Base-by-base conservation (phyloP, 257 asterid species). In the Hygrophila difformis region DNA sequence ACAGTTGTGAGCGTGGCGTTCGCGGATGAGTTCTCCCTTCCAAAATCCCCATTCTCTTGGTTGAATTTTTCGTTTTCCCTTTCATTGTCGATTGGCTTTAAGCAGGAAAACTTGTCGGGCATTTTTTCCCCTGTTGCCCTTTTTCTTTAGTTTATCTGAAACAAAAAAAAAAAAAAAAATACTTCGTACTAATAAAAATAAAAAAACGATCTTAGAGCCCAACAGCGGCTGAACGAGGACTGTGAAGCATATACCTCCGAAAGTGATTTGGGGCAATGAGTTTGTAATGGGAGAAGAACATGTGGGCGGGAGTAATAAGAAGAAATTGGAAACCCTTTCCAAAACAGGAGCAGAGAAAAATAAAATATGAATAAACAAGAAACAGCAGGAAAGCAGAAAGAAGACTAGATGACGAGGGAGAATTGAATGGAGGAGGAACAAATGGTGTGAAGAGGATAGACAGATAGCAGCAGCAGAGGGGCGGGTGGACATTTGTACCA, bases 51-150 rank as follows among this genome's bases (percentile, higher is more conserved):
- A 38, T 1, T 49, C 28, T 49, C 64, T 8, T 49, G 63, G 17
- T 11, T 66, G 2, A 57, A 18, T 22, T 45, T 53, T 18, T 2
- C 49, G 26, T 33, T 57, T 18, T 2, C 49, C 34, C 31, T 57
- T 28, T 23, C 61, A 36, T 20, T 60, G 12, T 50, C 61, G 1
- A 39, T 41, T 28, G 55, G 66, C 51, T 46, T 57, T 7, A 49
- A 11, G 42, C 57, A 34, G 36, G 64, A 20, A 12, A 61, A 34
- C 40, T 65, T 60, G 53, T 68, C 66, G 4, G 71, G 69, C 77
- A 73, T 33, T 10, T 33, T 68, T 65, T 64, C 61, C 20, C 16
- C 10, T 15, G 8, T 33, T 33, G 3, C 31, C 31, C n/a, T n/a
- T n/a, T n/a, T n/a, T n/a, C n/a, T n/a, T n/a, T n/a, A n/a, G n/a